Evolutionary conservation across 495 filamentous ascomycete species (phyloP), one percentile per base, ranked within the genome.

Genomic region (Usnea hakonensis): DNA sequence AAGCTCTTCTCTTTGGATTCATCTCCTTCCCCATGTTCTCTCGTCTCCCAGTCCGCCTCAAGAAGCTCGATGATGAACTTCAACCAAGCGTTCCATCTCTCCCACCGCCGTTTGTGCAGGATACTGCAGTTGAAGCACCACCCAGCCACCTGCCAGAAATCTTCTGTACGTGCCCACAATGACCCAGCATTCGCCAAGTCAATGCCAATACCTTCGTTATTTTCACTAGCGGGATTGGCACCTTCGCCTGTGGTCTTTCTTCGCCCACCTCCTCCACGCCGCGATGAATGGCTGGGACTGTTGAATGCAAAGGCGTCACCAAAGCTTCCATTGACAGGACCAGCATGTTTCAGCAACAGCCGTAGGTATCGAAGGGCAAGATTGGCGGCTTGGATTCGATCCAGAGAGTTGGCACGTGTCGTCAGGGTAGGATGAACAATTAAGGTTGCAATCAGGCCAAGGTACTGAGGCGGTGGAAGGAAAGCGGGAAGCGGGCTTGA

Each of bases 121-220:
- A 90, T 80, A 19, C 90, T 90, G 74, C 94, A 98, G 66, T 91
- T 92, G 72, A 97, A 95, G 0, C 89, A 86, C 94, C 94, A 97
- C 5, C 94, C 94, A 1, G 93, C 84, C 0, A 88, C 81, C 44
- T 87, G 83, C 90, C 95, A 98, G 64, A 97, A 93, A 68, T 95
- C 90, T 32, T 87, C 84, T 0, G 86, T 90, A 23, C 83, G 79
- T 19, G 75, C 72, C 83, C 89, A 95, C 8, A 97, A 55, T 3
- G 88, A 83, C 13, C 83, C 82, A n/a, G 78, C 74, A 28, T 82
- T 80, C 2, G 83, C 86, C 33, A 92, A 73, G 0, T 81, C 77
- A 19, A 80, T 73, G 28, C 78, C 75, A 35, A 75, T 64, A 43
- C 78, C 78, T 16, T 77, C 79, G 5, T 72, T 69, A 60, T 76